Evolutionary conservation across 805 yeast genomes (phyloP), one percentile per base, ranked within the genome.

Genomic region (Teunomyces aglyptinius): DNA sequence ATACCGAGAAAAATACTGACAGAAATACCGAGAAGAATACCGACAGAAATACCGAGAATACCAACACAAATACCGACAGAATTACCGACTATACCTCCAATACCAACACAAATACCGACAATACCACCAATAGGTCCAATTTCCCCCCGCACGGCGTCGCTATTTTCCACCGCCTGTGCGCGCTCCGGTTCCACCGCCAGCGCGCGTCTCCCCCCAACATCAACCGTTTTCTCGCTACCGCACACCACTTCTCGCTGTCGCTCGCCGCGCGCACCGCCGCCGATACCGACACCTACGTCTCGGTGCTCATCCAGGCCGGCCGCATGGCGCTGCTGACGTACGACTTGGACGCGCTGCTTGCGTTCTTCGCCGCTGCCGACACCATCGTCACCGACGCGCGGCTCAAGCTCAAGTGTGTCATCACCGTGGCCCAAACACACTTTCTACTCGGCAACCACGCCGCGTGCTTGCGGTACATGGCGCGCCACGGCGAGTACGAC

Each of bases 231-330:
- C 59, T 71, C 20, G 58, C 56, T 29, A 67, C 74, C 61, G 76
- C 78, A 1, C 60, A 61, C 13, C 78, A 76, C 48, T 60, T 76
- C 29, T 49, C 61, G 15, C 54, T 57, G 18, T 72, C 80, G 1
- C 58, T 64, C 7, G 59, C 63, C 10, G 71, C 63, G 2, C 65
- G 63, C 4, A 49, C 52, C 32, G 48, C 47, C 1, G 69, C 66
- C 4, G 82, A 78, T 32, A 45, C 48, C 16, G 59, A 59, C 5
- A 61, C 59, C 0, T 78, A 73, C 45, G 49, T 68, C 12, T 68
- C 67, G 2, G 71, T 75, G 5, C 54, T 77, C 34, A 60, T 70
- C 3, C 61, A 63, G 16, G 79, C 81, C 0, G 80, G 80, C 1
- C 62, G 64, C 43, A 63, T 63, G 46, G 77, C 80, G 1, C 70